Conservation (phyloP, 2,329 filamentous ascomycete species). For the Cadophora malorum region DNA sequence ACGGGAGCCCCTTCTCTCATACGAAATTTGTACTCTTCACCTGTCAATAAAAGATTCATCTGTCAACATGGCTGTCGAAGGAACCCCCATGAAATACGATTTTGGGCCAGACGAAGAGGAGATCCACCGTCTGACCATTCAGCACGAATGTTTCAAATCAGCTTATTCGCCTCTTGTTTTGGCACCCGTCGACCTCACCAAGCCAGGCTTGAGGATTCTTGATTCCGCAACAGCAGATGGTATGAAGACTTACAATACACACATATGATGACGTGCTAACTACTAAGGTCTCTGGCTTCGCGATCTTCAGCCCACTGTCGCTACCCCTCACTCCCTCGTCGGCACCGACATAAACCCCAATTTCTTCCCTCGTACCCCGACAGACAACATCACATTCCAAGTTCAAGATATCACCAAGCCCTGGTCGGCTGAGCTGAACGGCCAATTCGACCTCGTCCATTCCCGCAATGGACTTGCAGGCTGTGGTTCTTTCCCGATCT, state of each 20-base stretch:
- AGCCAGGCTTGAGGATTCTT: conserved; percentile 24
- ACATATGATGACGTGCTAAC: background rate
- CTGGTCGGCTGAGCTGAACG: conserved; percentile 22
- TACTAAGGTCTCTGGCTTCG: conserved; percentile 21
- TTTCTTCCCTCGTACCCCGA: conserved; percentile 15
- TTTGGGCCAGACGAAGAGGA: conserved; percentile 27
- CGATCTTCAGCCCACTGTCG: background rate
- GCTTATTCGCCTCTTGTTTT: conserved; percentile 20
- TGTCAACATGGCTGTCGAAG: background rate
- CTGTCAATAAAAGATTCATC: too few relatives aligned
- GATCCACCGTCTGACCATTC: conserved; percentile 17
- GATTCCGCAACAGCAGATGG: conserved; percentile 29
- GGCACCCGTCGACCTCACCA: conserved; percentile 24
- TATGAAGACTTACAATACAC: background rate
- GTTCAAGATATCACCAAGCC: conserved; percentile 26
- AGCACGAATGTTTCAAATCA: conserved; percentile 23
- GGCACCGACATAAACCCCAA: conserved; percentile 26
- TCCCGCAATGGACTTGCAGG: conserved; percentile 24
- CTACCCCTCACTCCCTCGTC: conserved; percentile 17
- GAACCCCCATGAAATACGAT: background rate
- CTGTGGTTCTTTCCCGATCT: conserved; percentile 4
- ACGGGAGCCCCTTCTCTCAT: too few relatives aligned
- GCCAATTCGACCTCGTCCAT: conserved; percentile 26
- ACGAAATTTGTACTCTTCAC: too few relatives aligned
- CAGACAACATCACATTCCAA: conserved; percentile 13